Base-by-base conservation (phyloP, 805 yeast genomes). In the Ogataea minuta region DNA sequence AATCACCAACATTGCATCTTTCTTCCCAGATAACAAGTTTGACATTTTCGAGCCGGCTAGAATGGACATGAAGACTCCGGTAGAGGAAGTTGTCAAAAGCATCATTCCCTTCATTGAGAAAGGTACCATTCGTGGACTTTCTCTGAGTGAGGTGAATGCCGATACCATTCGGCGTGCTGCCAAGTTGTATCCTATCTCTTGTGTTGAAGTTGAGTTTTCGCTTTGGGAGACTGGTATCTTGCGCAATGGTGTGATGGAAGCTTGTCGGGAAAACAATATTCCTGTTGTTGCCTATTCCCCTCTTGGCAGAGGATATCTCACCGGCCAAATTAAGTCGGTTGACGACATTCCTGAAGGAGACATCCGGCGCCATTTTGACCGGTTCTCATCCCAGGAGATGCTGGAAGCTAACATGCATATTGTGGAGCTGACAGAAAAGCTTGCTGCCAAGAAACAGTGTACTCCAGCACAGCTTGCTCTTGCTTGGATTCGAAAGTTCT, bases 271-370 rank as follows among this genome's bases (percentile, higher is more conserved):
- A 44, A 61, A 71, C 24, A 68, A 68, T 11, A 74, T 89, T 41
- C 83, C 93, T 10, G 67, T 86, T 21, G 68, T 86, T 42, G 85
- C 89, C 19, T 89, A 89, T 62, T 83, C 95, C 21, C 96, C 96
- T 21, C 68, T 89, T 40, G 82, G 89, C 8, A 72, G 85, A 53
- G 96, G 96, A 1, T 66, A 81, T 44, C 69, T 89, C 38, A 80
- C 91, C 3, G 95, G 93, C 41, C 46, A 54, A 23, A 62, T 79
- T 36, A 76, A 62, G 19, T 60, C 71, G 5, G 52, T 62, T 14
- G 52, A 60, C 0, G 80, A 76, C 39, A 53, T 83, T 25, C 75
- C 79, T 10, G 66, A 67, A 29, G 81, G 75, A 29, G 91, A 84
- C 53, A 43, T 78, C 38, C 69, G 87, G 48, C 32, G 39, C 4